Percentiles rank a stretch among this genome's conserved stretches.
phyloP scores from a whole-genome alignment of 768 basidiomycete species.

The Leucosporidium creatinivorum region DNA sequence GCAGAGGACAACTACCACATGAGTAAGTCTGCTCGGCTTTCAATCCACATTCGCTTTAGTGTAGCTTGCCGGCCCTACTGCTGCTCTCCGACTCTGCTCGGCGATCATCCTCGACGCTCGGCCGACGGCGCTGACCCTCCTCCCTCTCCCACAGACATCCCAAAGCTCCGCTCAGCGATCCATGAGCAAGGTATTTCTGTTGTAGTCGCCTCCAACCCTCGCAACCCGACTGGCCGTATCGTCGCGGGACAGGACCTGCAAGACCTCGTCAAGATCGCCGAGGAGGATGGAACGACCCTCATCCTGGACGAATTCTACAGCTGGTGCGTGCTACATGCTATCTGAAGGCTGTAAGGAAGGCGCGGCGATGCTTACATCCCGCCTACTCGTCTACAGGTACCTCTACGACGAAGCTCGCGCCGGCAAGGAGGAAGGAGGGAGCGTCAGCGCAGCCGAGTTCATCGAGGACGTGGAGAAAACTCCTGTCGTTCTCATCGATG shows the following conservation, averaged over 20 bases:
- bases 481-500: slow-evolving; percentile 60
- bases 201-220: slow-evolving; percentile 62
- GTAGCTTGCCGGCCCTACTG: too few relatives aligned
- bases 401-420: neutral
- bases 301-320: slow-evolving; percentile 19
- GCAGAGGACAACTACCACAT: slow-evolving; percentile 26
- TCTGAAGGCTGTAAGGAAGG: too few relatives aligned
- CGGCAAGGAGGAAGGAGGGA: slow-evolving; percentile 8
- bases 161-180: slow-evolving; percentile 52
- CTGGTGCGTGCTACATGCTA: neutral
- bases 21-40: neutral
- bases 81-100: too few relatives aligned
- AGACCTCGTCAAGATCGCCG: slow-evolving; percentile 63
- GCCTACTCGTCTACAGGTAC: too few relatives aligned
- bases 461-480: slow-evolving; percentile 72
- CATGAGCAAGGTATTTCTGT: slow-evolving; percentile 20
- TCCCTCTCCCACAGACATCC: slow-evolving; percentile 52
- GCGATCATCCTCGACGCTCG: too few relatives aligned
- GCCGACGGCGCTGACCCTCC: neutral
- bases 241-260: slow-evolving; percentile 65
- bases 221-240: slow-evolving; percentile 84
- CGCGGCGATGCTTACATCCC: too few relatives aligned
- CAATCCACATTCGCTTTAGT: too few relatives aligned
- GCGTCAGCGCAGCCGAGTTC: slow-evolving; percentile 69
- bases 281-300: slow-evolving; percentile 66